Evolutionary conservation across 1,139 yeast species (phyloP), one percentile per base, ranked within the genome.

Genomic region (Oligophagozyma castellii): DNA sequence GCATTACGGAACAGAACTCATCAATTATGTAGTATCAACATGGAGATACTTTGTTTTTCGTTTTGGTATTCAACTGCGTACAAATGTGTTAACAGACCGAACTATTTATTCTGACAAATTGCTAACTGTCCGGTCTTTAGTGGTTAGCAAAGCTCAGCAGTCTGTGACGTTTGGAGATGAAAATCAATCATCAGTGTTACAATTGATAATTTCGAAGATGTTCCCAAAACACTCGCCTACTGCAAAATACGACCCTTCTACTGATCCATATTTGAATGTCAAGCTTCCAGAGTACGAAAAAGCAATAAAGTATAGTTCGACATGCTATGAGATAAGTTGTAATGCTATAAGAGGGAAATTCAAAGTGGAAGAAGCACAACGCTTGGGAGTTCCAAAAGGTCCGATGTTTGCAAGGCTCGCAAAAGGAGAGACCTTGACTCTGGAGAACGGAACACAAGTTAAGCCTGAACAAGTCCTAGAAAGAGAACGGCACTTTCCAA

Each of bases 31-130:
- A 27, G 69, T 75, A 12, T 67, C 84, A 3, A 70, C 89, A 0
- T 84, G 95, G 95, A 63, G 95, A 39, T 73, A 73, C 38, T 86
- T 86, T 55, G 83, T 84, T n/a, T 83, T 80, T 51, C 67, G 95
- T 40, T 69, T 73, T 40, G 92, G 92, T 3, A 67, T 80, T 28
- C 63, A 67, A 24, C 51, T 83, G 31, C 56, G 53, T n/a, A 56
- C 70, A 6, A 53, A 55, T 4, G 59, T 65, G 11, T 47, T 65
- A 2, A 48, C 49, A 2, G 56, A 62, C 10, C 50, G 53, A 3
- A 46, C 53, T 4, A 39, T 57, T 2, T 61, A 64, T 27, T 63
- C 63, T 5, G 80, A 74, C 42, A 66, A 70, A 7, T 58, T 61
- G 24, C 46, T 80, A 29, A 53, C 56, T 1, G 68, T 80, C 3